phyloP scores from a whole-genome alignment of 2,329 filamentous ascomycete species.

The Exophiala calicioides region DNA sequence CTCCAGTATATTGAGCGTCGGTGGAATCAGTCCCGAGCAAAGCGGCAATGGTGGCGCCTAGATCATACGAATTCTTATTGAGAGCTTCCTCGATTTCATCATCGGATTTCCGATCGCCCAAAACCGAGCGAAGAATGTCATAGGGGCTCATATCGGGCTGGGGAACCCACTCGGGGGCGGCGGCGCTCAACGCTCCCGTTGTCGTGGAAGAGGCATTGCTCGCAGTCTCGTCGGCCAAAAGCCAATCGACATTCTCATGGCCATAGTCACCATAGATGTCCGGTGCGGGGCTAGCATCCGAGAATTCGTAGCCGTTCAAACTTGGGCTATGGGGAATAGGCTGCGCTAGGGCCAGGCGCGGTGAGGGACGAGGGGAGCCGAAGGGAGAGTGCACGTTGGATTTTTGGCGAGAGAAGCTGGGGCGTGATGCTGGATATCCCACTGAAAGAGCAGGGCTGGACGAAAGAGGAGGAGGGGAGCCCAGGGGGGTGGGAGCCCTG shows the following conservation, averaged over 20 bases:
- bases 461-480: constrained; percentile 76
- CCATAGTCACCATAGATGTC: constrained; percentile 91
- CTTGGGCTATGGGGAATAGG: constrained; percentile 95
- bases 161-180: constrained; percentile 76
- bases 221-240: constrained; percentile 82
- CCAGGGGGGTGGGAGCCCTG: constrained; percentile 73
- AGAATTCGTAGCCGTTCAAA: constrained; percentile 94
- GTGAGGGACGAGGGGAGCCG: constrained; percentile 88
- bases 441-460: constrained; percentile 77
- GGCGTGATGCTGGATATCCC: constrained; percentile 71
- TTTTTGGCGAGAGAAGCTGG: constrained; percentile 65
- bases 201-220: constrained; percentile 78
- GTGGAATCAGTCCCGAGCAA: constrained; percentile 67
- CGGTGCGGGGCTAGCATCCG: constrained; percentile 74
- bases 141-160: constrained; percentile 94
- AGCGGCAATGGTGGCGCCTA: constrained; percentile 85
- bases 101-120: constrained; percentile 84
- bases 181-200: constrained; percentile 66
- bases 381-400: constrained; percentile 67
- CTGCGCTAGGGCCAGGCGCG: constrained; percentile 83
- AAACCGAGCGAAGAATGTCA: constrained; percentile 93
- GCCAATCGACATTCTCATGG: constrained; percentile 94
- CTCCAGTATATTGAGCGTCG: constrained; percentile 41
- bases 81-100: constrained; percentile 94
- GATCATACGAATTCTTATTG: constrained; percentile 84